Evolutionary conservation across 345 rosid genomes (phyloP).

Genomic region (Salix suchowensis): DNA sequence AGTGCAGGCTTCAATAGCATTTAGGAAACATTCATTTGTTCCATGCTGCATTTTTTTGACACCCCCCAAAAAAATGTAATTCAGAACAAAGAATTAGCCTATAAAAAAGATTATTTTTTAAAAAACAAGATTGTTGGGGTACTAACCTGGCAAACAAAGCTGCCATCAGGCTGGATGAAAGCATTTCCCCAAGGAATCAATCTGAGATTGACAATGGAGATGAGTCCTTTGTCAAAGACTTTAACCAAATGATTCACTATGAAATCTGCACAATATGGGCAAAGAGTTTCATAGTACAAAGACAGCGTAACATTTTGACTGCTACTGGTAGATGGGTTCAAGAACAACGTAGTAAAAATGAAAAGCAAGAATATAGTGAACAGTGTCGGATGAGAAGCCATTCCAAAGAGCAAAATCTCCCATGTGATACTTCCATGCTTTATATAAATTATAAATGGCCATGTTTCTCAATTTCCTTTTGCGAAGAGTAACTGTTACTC

Average conservation of each 20-base stretch:
- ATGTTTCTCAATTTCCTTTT: no score
- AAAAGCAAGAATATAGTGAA: constrained; percentile 5
- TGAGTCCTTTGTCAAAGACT: constrained; percentile 51
- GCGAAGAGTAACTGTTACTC: no score
- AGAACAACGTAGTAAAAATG: background rate
- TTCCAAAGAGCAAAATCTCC: background rate
- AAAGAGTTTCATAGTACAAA: constrained; percentile 70
- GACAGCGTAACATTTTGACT: constrained; percentile 48
- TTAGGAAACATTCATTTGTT: constrained; percentile 47
- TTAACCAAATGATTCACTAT: constrained; percentile 61
- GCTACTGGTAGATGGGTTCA: constrained; percentile 1
- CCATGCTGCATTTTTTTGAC: constrained; percentile 45
- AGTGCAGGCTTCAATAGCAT: constrained; percentile 52
- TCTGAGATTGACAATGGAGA: constrained; percentile 60
- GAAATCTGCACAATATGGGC: constrained; percentile 71
- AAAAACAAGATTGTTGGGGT: background rate
- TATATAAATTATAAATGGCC: no score
- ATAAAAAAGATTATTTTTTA: background rate
- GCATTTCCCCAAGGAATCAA: constrained; percentile 86
- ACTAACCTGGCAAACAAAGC: constrained; percentile 70
- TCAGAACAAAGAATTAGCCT: background rate
- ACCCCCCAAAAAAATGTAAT: background rate
- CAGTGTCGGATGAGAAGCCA: constrained; percentile 1
- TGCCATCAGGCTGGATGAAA: constrained; percentile 30
- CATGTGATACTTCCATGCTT: no score